phyloP scores from a whole-genome alignment of 306 rosid species.

The Cucumis hystrix region DNA sequence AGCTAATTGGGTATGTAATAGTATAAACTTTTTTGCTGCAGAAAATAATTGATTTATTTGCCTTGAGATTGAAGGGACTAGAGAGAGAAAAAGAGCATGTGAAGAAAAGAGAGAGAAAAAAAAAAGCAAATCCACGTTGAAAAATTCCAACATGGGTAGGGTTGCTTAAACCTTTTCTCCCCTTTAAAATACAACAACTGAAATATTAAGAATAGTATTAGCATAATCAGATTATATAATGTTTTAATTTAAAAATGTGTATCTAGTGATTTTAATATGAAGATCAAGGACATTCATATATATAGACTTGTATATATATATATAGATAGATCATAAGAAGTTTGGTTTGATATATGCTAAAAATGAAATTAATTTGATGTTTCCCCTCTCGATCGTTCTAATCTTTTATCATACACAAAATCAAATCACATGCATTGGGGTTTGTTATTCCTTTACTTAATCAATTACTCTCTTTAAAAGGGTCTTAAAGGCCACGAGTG shows the following conservation, averaged over 20 bases:
- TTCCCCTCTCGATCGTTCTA: not conserved
- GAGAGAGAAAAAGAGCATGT: slow-evolving; percentile 10
- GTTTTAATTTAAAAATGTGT: not conserved
- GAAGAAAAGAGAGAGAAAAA: slow-evolving; percentile 7
- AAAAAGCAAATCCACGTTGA: slow-evolving; percentile 19
- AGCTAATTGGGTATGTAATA: slow-evolving; percentile 4
- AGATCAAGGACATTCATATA: not conserved
- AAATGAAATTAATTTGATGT: not conserved
- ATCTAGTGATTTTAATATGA: not conserved
- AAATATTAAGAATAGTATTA: not conserved
- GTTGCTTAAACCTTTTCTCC: not conserved
- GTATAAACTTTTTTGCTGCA: not conserved
- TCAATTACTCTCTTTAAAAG: slow-evolving; percentile 5
- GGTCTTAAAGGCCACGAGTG: slow-evolving; percentile 45
- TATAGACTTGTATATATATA: not conserved
- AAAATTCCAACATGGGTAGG: not conserved
- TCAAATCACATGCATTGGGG: not conserved
- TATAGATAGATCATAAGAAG: not conserved
- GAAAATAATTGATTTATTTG: slow-evolving; percentile 15
- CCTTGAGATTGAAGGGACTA: slow-evolving; percentile 53
- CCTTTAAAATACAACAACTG: not conserved
- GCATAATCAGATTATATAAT: too few species aligned
- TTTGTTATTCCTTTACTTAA: not conserved
- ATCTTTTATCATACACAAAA: slow-evolving; percentile 9
- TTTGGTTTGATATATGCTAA: not conserved